Evolutionary conservation across 2,329 filamentous ascomycete species (phyloP).

Genomic region (Aspergillus proliferans): DNA sequence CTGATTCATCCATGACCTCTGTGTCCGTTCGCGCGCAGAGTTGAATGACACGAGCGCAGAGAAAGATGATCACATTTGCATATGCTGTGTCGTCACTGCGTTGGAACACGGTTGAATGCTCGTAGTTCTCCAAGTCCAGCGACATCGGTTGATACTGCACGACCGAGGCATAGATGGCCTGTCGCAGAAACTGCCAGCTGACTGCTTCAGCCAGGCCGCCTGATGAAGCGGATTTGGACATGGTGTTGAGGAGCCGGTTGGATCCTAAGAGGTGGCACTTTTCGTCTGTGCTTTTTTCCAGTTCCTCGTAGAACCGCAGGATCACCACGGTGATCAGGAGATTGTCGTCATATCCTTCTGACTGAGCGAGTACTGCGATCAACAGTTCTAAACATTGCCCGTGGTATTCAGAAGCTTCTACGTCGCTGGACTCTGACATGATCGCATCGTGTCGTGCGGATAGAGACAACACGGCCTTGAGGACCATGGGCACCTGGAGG

Average conservation of each 20-base stretch:
- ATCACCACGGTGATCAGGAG: conserved; percentile 46
- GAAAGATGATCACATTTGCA: conserved; percentile 33
- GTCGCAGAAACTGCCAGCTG: conserved; percentile 38
- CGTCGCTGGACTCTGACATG: conserved; percentile 31
- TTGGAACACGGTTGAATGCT: conserved; percentile 32
- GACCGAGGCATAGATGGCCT: conserved; percentile 37
- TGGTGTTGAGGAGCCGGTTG: conserved; percentile 33
- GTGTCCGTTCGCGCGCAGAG: conserved; percentile 17
- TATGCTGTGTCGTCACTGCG: conserved; percentile 34
- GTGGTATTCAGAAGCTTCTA: conserved; percentile 41
- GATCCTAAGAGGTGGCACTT: conserved; percentile 35
- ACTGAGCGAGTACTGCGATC: conserved; percentile 40
- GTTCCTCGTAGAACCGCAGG: conserved; percentile 45
- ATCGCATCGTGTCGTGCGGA: conserved; percentile 42
- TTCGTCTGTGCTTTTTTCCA: conserved; percentile 26
- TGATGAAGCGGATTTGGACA: conserved; percentile 34
- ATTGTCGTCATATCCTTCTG: conserved; percentile 41
- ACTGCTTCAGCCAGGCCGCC: conserved; percentile 37
- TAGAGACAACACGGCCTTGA: conserved; percentile 44
- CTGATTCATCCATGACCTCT: conserved; percentile 13
- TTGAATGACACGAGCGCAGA: conserved; percentile 35
- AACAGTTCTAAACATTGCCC: conserved; percentile 43
- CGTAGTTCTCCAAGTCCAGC: conserved; percentile 34
- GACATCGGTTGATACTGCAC: conserved; percentile 33
- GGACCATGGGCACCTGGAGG: conserved; percentile 41